phyloP scores from a whole-genome alignment of 768 basidiomycete species.

The Tubosaeta sp. region DNA sequence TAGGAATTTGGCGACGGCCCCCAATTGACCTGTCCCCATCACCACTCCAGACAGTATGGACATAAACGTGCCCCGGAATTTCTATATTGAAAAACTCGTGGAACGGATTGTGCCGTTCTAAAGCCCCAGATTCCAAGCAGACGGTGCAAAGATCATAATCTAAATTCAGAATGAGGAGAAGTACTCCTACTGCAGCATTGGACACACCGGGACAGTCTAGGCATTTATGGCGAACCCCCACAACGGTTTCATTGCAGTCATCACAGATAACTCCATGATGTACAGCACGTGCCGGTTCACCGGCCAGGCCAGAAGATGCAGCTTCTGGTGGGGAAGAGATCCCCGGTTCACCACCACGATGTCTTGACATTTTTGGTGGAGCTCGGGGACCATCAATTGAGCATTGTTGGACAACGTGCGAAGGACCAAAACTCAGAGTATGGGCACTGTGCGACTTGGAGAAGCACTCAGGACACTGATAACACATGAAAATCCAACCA shows the following conservation, averaged over 20 bases:
- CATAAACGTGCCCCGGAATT: constrained; percentile 59
- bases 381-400: neutral
- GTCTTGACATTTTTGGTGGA: neutral
- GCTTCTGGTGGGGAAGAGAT: neutral
- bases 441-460: constrained; percentile 24
- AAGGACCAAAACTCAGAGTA: constrained; percentile 30
- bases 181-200: neutral
- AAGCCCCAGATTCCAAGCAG: constrained; percentile 48
- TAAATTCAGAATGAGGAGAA: constrained; percentile 20
- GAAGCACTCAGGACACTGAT: constrained; percentile 27
- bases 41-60: constrained; percentile 50
- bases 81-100: constrained; percentile 72
- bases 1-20: constrained; percentile 3
- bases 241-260: constrained; percentile 49
- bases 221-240: constrained; percentile 76
- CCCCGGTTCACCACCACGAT: neutral
- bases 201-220: constrained; percentile 64
- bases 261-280: constrained; percentile 67
- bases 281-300: constrained; percentile 21
- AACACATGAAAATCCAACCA: constrained; percentile 6
- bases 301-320: neutral
- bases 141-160: constrained; percentile 70
- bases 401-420: constrained; percentile 25
- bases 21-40: constrained; percentile 30
- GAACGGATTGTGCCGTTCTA: constrained; percentile 53